Conservation (phyloP, 768 basidiomycete species). For the Leccinum disarticulatum region DNA sequence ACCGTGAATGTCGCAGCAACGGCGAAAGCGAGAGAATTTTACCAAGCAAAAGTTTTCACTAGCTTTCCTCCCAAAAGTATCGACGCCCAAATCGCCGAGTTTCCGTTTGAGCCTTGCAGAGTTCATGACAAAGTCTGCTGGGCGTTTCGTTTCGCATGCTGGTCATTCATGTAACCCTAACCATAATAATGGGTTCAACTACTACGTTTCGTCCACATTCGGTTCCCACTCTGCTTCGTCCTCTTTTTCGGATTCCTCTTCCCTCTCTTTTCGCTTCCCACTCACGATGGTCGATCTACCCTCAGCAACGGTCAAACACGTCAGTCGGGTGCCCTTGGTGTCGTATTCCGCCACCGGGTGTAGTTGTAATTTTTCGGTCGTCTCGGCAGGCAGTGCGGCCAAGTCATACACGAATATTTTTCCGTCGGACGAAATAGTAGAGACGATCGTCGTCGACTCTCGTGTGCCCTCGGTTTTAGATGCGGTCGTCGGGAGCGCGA, state of each 20-base stretch:
- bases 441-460: slow-evolving; percentile 58
- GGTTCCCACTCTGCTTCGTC: slow-evolving; percentile 34
- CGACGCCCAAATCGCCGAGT: slow-evolving; percentile 76
- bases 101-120: slow-evolving; percentile 74
- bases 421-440: slow-evolving; percentile 90
- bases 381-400: no score
- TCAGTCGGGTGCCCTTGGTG: slow-evolving; percentile 83
- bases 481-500: slow-evolving; percentile 49
- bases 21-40: slow-evolving; percentile 16
- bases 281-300: slow-evolving; percentile 33
- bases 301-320: slow-evolving; percentile 65
- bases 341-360: slow-evolving; percentile 79
- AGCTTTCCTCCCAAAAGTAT: slow-evolving; percentile 65
- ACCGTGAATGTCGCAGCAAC: slow-evolving; percentile 1
- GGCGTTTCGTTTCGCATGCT: no score
- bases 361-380: no score
- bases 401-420: slow-evolving; percentile 77
- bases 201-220: neutral
- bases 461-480: slow-evolving; percentile 16
- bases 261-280: slow-evolving; percentile 40
- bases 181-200: slow-evolving; percentile 15
- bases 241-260: slow-evolving; percentile 31
- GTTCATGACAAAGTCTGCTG: slow-evolving; percentile 33
- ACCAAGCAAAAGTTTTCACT: slow-evolving; percentile 88
- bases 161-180: slow-evolving; percentile 14